These are phyloP conservation scores for Penicillium cataractarum DNA, from an alignment of 495 filamentous ascomycete genomes.

Conservation along the genomic window DNA sequence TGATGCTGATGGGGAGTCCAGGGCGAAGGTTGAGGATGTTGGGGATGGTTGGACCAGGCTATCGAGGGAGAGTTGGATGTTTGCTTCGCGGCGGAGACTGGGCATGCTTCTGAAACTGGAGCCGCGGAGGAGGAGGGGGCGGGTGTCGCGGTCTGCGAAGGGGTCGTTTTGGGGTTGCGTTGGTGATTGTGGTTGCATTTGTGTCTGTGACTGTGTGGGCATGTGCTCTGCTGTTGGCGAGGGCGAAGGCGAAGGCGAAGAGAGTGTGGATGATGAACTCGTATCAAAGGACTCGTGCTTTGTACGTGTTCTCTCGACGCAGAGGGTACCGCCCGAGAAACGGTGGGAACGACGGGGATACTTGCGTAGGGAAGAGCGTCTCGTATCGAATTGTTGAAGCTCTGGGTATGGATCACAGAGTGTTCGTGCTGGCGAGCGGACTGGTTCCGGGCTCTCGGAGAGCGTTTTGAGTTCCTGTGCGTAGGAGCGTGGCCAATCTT, in stretches of 20 bases:
- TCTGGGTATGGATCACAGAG: slow-evolving; percentile 20
- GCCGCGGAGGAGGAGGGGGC: slow-evolving; percentile 16
- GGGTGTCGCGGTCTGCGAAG: slow-evolving; percentile 18
- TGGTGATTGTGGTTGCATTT: slow-evolving; percentile 3
- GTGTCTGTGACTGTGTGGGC: neutral
- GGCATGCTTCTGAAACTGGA: slow-evolving; percentile 30
- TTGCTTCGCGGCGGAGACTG: slow-evolving; percentile 25
- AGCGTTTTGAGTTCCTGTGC: slow-evolving; percentile 36
- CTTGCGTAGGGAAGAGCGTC: slow-evolving; percentile 29
- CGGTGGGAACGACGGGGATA: slow-evolving; percentile 39
- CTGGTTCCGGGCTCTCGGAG: slow-evolving; percentile 20
- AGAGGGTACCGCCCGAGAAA: slow-evolving; percentile 41
- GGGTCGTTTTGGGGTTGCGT: neutral
- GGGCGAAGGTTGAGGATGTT: slow-evolving; percentile 22
- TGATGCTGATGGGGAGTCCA: neutral
- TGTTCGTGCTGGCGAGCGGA: slow-evolving; percentile 11
- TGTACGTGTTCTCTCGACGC: slow-evolving; percentile 27
- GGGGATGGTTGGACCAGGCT: slow-evolving; percentile 28
- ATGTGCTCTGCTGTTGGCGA: slow-evolving; percentile 18
- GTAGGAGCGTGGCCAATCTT: slow-evolving; percentile 33
- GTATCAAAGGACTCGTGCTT: slow-evolving; percentile 35
- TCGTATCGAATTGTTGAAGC: slow-evolving; percentile 24
- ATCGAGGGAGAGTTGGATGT: slow-evolving; percentile 35
- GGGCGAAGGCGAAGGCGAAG: slow-evolving; percentile 22
- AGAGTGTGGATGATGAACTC: slow-evolving; percentile 20